Conservation (phyloP, 768 basidiomycete species). For the Mycena maculata region DNA sequence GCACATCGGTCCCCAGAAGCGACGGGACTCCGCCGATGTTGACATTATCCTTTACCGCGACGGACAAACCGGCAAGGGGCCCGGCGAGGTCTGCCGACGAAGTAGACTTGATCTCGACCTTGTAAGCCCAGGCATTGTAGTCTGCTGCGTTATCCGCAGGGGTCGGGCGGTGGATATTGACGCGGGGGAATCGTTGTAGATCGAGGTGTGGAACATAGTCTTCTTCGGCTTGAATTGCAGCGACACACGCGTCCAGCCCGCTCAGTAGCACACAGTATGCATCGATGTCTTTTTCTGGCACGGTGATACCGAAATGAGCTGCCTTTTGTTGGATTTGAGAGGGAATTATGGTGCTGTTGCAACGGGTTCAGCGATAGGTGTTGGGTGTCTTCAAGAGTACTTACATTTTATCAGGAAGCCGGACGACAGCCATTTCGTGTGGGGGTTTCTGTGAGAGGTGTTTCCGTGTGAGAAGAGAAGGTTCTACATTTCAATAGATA, state of each 20-base stretch:
- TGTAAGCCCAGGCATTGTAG: constrained; percentile 35
- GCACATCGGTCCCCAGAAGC: constrained; percentile 67
- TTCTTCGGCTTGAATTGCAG: too few species aligned
- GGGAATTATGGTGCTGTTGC: constrained; percentile 24
- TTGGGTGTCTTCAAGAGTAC: not conserved
- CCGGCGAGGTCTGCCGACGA: constrained; percentile 16
- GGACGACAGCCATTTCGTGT: constrained; percentile 28
- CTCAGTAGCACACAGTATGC: constrained; percentile 30
- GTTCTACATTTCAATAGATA: too few species aligned
- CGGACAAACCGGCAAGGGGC: constrained; percentile 43
- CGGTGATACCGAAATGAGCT: constrained; percentile 18
- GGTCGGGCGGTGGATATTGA: constrained; percentile 26
- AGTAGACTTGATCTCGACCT: constrained; percentile 33
- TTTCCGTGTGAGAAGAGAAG: too few species aligned
- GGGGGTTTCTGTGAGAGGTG: too few species aligned
- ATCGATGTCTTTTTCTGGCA: too few species aligned
- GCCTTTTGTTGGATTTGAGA: constrained; percentile 28
- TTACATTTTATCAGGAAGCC: constrained; percentile 31
- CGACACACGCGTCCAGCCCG: constrained; percentile 26
- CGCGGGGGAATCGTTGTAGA: constrained; percentile 30
- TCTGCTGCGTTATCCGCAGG: constrained; percentile 29
- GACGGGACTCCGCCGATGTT: too few species aligned
- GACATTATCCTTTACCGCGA: constrained; percentile 76
- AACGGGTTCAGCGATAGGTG: not conserved
- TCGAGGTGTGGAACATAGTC: constrained; percentile 33